Evolutionary conservation across 257 asterid species (phyloP), one percentile per base, ranked within the genome.

Genomic region (Nemophila menziesii): DNA sequence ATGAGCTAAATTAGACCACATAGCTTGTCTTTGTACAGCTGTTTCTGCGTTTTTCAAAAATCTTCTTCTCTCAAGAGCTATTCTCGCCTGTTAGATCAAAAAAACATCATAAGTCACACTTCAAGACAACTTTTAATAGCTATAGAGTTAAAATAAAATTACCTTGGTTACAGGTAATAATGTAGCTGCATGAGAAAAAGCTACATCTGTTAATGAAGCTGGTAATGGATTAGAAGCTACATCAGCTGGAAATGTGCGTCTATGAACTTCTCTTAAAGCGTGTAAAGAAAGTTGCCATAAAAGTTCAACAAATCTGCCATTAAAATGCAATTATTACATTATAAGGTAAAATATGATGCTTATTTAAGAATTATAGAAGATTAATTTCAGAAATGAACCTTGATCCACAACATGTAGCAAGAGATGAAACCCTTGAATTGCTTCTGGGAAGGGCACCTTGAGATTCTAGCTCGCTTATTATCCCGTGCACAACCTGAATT

Each of bases 391-490:
- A 41, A 72, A 49, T 79, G 44, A 59, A 90, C 99, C 99, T 82
- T 14, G 94, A 93, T 62, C 99, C 99, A 59, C 99, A 85, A 76
- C 99, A 90, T 29, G 99, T 90, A 5, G 99, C 99, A 12, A 90
- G 94, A 11, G 99, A 90, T 16, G 99, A 90, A 63, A 90, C 99
- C 71, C 99, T 79, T 16, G 99, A 90, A 71, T 90, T 90, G 74
- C 99, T 85, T 76, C 99, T 73, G 8, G 99, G 96, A 56, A 90
- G 75, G 5, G 99, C 99, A 38, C 99, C 99, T 73, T 90, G 99
- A 2, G 93, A 69, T 75, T 90, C 99, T 64, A 90, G 86, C 67
- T 90, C 99, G 56, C 96, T 85, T 51, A 90, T 90, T 41, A 90
- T 90, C 60, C 90, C 96, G 68, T 90, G 99, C 39, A 90, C 96